Evolutionary conservation across 495 filamentous ascomycete species (phyloP), one percentile per base, ranked within the genome.

Genomic region (Aspergillus incahuasiensis): DNA sequence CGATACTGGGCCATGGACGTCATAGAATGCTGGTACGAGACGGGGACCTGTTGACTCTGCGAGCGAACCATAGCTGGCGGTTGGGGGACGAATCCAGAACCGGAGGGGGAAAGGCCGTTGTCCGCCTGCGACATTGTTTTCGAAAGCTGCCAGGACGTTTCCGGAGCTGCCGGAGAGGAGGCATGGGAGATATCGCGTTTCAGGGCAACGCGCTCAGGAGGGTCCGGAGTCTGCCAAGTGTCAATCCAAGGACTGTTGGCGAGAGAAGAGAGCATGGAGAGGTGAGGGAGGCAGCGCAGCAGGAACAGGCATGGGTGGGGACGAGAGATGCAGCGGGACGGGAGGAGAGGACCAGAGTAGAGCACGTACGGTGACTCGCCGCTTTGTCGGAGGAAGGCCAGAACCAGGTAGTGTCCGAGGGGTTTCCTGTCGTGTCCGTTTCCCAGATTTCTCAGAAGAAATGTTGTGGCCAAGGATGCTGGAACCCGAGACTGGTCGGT

Each of bases 311-410:
- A 63, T 62, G 59, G 65, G 57, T 56, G 55, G 51, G 59, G 56
- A 62, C 57, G 56, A 54, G 59, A 57, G 57, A 39, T 56, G 54
- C 25, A 59, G 65, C 49, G 49, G 49, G 49, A 52, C 63, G 64
- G 74, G 63, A 73, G 64, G 59, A 71, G 70, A 69, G 67, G 67
- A 74, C 69, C 73, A 74, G 72, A 59, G 57, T 62, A 55, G 67
- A 68, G 71, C 65, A 74, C 75, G 65, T 78, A 78, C 75, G 72
- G 72, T 78, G 70, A 73, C 75, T 73, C 72, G 71, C 64, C 75
- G 74, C 69, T 78, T 78, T 54, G 72, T 69, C 61, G 63, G 64
- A 30, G 74, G 72, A 59, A 68, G 65, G 68, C 71, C 72, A 72
- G 66, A 62, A 58, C 56, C 64, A 56, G 70, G 73, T 54, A 76